A percentile compares a stretch with the other conserved stretches of the same genome.
Evolutionary conservation across 2,329 filamentous ascomycete genomes (phyloP).

Genomic region (Coniochaeta sp.): DNA sequence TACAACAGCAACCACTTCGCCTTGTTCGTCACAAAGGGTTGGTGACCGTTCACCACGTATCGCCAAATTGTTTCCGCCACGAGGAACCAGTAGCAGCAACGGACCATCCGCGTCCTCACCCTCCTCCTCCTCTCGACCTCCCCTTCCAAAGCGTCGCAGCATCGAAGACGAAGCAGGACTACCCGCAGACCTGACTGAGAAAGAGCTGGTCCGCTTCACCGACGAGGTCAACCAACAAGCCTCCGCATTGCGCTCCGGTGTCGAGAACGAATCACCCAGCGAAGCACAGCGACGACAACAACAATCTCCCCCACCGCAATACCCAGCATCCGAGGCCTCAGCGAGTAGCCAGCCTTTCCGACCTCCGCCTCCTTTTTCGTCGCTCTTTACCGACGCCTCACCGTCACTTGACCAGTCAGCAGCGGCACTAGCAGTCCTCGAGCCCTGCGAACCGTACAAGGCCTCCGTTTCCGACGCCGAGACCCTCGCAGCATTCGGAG

Average conservation of each 20-base stretch:
- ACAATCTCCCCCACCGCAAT: conserved; percentile 52
- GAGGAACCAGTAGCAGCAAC: conserved; percentile 34
- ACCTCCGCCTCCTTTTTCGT: conserved; percentile 53
- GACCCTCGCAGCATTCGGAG: conserved; percentile 14
- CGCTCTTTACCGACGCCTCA: conserved; percentile 39
- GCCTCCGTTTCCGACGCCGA: conserved; percentile 26
- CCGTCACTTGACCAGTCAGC: conserved; percentile 14
- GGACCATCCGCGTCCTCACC: conserved; percentile 25
- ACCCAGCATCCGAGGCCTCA: conserved; percentile 49
- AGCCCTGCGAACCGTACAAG: conserved; percentile 28
- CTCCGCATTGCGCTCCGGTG: conserved; percentile 7
- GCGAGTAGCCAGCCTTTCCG: conserved; percentile 34
- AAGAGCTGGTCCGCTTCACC: conserved; percentile 17
- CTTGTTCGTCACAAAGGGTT: background rate
- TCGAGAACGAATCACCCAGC: conserved; percentile 16
- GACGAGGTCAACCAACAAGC: conserved; percentile 19
- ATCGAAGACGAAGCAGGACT: conserved; percentile 23
- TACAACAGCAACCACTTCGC: background rate
- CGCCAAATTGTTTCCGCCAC: conserved; percentile 43
- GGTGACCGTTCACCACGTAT: conserved; percentile 13
- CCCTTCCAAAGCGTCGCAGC: conserved; percentile 15
- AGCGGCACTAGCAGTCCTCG: conserved; percentile 24
- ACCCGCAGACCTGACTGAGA: conserved; percentile 17
- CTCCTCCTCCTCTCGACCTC: conserved; percentile 30
- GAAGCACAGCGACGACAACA: conserved; percentile 12